phyloP scores from a whole-genome alignment of 1,284 basidiomycete genomes.

The Fomitopsis schrenkii region DNA sequence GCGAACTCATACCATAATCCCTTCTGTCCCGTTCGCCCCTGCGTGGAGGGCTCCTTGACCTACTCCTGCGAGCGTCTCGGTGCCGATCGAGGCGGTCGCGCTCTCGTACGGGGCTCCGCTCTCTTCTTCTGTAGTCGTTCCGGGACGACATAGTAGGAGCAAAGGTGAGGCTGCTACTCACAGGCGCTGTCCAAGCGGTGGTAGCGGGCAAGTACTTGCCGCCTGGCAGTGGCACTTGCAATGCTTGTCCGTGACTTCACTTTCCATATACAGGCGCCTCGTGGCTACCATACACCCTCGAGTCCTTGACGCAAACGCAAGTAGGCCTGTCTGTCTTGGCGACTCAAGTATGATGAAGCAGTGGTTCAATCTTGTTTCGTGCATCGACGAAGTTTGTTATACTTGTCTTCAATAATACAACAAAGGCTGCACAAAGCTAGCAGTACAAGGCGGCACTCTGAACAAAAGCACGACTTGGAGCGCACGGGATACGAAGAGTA shows the following conservation, averaged over 20 bases:
- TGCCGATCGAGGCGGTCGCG: conserved; percentile 49
- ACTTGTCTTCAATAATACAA: neutral
- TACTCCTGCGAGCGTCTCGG: conserved; percentile 50
- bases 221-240: neutral
- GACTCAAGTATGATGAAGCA: too few relatives aligned
- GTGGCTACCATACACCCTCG: neutral
- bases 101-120: conserved; percentile 62
- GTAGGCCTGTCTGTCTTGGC: too few relatives aligned
- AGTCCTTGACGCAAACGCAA: too few relatives aligned
- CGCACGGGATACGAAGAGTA: neutral
- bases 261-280: neutral
- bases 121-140: conserved; percentile 53
- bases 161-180: neutral
- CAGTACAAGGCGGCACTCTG: neutral
- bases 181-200: neutral
- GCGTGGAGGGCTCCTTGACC: conserved; percentile 65
- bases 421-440: neutral
- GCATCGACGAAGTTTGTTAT: too few relatives aligned
- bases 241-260: neutral
- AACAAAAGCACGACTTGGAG: neutral
- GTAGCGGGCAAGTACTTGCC: neutral
- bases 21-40: conserved; percentile 44
- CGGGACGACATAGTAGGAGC: conserved; percentile 41
- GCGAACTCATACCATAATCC: conserved; percentile 29
- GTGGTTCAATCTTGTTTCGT: too few relatives aligned